A percentile compares a stretch with the other conserved stretches of the same genome.
phyloP scores from a whole-genome alignment of 106 monocot species.

The Iris macrosiphon region DNA sequence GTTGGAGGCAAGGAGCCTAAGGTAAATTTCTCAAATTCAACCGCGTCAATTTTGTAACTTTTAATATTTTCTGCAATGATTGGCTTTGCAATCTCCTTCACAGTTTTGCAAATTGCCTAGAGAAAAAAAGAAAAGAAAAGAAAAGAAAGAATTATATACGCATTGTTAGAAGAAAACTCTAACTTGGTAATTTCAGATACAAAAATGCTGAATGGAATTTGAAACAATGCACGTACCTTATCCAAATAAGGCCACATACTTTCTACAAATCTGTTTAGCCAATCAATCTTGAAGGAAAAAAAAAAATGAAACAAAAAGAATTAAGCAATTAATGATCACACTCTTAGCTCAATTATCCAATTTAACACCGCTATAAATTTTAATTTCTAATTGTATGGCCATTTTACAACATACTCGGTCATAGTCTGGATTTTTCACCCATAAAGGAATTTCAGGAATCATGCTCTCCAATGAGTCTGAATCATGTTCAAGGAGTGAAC shows the following conservation, averaged over 20 bases:
- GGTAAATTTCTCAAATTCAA: conserved; percentile 85
- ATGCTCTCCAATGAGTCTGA: conserved; percentile 51
- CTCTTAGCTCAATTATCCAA: too few relatives aligned
- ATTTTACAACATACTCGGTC: conserved; percentile 56
- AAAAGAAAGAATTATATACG: too few relatives aligned
- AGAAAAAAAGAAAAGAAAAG: background rate
- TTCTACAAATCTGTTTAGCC: conserved; percentile 87
- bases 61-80: conserved; percentile 84
- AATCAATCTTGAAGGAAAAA: conserved; percentile 57
- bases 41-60: conserved; percentile 84
- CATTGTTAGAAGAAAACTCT: background rate
- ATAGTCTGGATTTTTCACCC: conserved; percentile 92
- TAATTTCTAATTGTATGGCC: too few relatives aligned
- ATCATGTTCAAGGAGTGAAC: conserved; percentile 60
- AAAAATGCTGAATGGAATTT: background rate
- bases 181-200: background rate
- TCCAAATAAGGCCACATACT: conserved; percentile 95
- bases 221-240: conserved; percentile 53
- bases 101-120: conserved; percentile 88
- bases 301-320: too few relatives aligned
- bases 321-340: too few relatives aligned
- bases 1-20: conserved; percentile 86
- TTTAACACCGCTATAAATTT: too few relatives aligned
- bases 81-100: conserved; percentile 73
- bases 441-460: conserved; percentile 85